phyloP scores from a whole-genome alignment of 2,329 filamentous ascomycete species.

The Aspergillus fischeri region DNA sequence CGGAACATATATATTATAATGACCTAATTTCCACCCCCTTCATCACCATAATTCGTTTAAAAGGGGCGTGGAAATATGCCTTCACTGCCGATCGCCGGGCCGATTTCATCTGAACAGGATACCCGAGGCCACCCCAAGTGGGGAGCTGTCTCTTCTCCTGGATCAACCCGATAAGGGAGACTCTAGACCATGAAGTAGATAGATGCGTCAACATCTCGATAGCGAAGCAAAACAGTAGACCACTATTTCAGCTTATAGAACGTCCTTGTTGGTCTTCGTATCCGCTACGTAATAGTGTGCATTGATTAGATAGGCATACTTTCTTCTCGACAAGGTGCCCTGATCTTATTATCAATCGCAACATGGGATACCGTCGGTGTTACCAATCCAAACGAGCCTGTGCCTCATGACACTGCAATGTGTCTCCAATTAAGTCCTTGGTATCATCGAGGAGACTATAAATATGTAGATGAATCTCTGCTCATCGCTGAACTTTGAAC shows the following conservation, averaged over 20 bases:
- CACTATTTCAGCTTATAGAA: neutral
- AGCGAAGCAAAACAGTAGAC: neutral
- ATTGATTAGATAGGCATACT: neutral
- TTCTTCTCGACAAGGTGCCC: neutral
- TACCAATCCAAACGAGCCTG: neutral
- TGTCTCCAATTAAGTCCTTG: neutral
- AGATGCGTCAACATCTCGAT: no score
- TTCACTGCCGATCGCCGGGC: slow-evolving; percentile 16
- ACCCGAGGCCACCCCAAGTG: neutral
- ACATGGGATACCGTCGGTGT: neutral
- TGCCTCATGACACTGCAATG: neutral
- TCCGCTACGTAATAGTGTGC: neutral
- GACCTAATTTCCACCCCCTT: neutral
- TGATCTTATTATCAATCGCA: neutral
- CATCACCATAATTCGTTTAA: neutral
- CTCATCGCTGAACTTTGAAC: neutral
- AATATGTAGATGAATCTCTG: neutral
- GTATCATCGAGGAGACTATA: neutral
- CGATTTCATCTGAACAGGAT: slow-evolving; percentile 3
- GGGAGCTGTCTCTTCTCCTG: neutral
- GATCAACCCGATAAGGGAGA: neutral
- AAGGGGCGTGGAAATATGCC: slow-evolving; percentile 9
- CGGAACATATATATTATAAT: neutral
- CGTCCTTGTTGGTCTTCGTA: neutral
- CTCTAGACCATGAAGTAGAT: neutral